Evolutionary conservation across 352 stramenopile genomes (phyloP).

Genomic region (Pythium sukuiense): DNA sequence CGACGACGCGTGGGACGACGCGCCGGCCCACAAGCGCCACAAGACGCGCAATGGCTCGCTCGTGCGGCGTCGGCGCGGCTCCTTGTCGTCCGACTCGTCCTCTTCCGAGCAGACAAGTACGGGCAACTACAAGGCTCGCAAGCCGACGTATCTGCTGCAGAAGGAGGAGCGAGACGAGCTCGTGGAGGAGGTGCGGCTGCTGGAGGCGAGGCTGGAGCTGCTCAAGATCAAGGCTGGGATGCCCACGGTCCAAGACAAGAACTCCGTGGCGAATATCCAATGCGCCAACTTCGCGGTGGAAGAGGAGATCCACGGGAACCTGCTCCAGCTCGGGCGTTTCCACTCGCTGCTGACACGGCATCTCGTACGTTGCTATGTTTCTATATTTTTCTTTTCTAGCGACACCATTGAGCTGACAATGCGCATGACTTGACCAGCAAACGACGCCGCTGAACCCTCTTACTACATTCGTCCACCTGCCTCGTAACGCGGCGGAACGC

Average conservation of each 20-base stretch:
- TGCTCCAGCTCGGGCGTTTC: slow-evolving; percentile 8
- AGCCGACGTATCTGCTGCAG: slow-evolving; percentile 16
- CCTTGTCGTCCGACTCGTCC: slow-evolving; percentile 2
- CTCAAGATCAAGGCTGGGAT: slow-evolving; percentile 20
- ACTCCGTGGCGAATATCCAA: slow-evolving; percentile 17
- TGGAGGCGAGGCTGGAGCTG: slow-evolving; percentile 21
- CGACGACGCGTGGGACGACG: background rate
- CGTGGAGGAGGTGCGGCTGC: slow-evolving; percentile 11
- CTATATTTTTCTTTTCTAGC: background rate
- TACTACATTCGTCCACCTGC: slow-evolving; percentile 14
- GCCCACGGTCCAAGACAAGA: slow-evolving; percentile 8
- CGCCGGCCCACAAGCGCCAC: slow-evolving; percentile 8
- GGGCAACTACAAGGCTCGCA: background rate
- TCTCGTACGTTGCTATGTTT: slow-evolving; percentile 9
- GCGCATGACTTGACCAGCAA: slow-evolving; percentile 14
- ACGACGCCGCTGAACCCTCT: slow-evolving; percentile 13
- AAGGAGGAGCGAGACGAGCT: slow-evolving; percentile 25
- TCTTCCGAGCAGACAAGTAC: slow-evolving; percentile 4
- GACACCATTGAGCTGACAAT: background rate
- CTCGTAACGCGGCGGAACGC: background rate
- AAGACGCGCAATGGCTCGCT: slow-evolving; percentile 1
- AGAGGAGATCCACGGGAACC: slow-evolving; percentile 15
- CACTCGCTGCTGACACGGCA: slow-evolving; percentile 21
- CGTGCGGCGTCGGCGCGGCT: slow-evolving; percentile 1
- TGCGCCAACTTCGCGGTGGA: slow-evolving; percentile 5